A percentile compares a stretch with the other conserved stretches of the same genome.
Evolutionary conservation across 768 basidiomycete genomes (phyloP).

Genomic region (Trametes maxima): DNA sequence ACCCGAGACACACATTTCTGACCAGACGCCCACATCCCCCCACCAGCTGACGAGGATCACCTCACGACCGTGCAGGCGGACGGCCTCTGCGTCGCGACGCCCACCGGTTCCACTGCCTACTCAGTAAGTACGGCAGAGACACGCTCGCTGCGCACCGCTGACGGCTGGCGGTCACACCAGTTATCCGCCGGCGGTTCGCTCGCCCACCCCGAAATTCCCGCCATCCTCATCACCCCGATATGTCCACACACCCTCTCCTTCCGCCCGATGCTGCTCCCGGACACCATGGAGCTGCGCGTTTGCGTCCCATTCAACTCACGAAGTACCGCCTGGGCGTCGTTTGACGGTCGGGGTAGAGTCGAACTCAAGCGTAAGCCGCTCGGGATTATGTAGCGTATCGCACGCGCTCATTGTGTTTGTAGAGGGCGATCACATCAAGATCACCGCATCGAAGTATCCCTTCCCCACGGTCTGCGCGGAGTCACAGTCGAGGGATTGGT

Average conservation of each 20-base stretch:
- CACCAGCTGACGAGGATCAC: slow-evolving; percentile 93
- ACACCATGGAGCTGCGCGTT: slow-evolving; percentile 97
- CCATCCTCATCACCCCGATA: slow-evolving; percentile 94
- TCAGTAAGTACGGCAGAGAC: slow-evolving; percentile 59
- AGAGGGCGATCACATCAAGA: slow-evolving; percentile 99
- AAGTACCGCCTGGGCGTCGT: slow-evolving; percentile 98
- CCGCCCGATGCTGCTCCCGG: slow-evolving; percentile 97
- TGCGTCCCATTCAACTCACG: slow-evolving; percentile 99
- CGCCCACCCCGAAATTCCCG: slow-evolving; percentile 97
- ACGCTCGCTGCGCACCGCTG: slow-evolving; percentile 8
- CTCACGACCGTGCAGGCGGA: slow-evolving; percentile 99
- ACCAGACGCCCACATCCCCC: neutral
- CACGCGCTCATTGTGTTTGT: slow-evolving; percentile 22
- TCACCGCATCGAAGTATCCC: slow-evolving; percentile 95
- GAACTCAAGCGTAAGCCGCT: slow-evolving; percentile 85
- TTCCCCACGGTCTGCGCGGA: slow-evolving; percentile 99
- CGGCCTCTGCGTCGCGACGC: slow-evolving; percentile 91
- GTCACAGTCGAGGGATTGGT: slow-evolving; percentile 98
- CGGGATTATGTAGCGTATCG: neutral
- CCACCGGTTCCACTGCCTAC: slow-evolving; percentile 98
- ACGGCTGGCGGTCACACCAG: slow-evolving; percentile 38
- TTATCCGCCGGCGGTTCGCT: slow-evolving; percentile 97
- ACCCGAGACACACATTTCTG: neutral
- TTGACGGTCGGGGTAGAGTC: slow-evolving; percentile 95
- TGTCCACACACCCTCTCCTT: slow-evolving; percentile 99